Evolutionary conservation across 164 flowering plant genomes (phyloP).

Genomic region (Nelumbo lutea): DNA sequence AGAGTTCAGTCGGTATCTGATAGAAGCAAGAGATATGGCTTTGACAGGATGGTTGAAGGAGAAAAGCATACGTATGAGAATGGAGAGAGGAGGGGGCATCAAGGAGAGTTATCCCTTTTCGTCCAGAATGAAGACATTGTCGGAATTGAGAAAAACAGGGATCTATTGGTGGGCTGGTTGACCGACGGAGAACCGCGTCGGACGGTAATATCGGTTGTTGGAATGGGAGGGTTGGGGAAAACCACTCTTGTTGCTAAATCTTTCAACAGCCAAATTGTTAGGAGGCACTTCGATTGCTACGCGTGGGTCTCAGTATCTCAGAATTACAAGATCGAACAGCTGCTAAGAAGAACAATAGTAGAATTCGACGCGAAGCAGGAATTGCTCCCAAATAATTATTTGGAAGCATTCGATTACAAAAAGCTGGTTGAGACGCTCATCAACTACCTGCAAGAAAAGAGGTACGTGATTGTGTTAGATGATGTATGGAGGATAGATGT

Average conservation of each 20-base stretch:
- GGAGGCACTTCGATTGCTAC: constrained; percentile 20
- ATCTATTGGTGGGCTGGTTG: constrained; percentile 26
- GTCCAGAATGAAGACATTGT: constrained; percentile 35
- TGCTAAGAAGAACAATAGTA: constrained; percentile 23
- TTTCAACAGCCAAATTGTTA: constrained; percentile 18
- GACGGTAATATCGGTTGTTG: constrained; percentile 39
- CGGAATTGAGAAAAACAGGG: constrained; percentile 32
- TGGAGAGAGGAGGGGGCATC: no score
- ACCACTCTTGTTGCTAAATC: constrained; percentile 36
- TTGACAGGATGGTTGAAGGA: no score
- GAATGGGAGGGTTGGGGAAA: constrained; percentile 61
- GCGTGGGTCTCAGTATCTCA: constrained; percentile 39
- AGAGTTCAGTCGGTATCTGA: no score
- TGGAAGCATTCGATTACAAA: constrained; percentile 14
- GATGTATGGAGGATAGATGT: constrained; percentile 35
- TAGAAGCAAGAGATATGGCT: no score
- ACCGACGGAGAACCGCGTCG: constrained; percentile 25
- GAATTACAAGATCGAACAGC: constrained; percentile 9
- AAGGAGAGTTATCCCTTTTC: constrained; percentile 5
- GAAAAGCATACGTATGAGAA: no score
- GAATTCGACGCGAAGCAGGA: constrained; percentile 7
- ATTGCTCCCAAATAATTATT: constrained; percentile 9
- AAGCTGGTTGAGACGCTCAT: constrained; percentile 23
- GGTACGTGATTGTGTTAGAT: constrained; percentile 44
- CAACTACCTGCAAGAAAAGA: constrained; percentile 19